Evolutionary conservation across 305 asterid species (phyloP), one percentile per base, ranked within the genome.

Genomic region (Fraxinus baroniana): DNA sequence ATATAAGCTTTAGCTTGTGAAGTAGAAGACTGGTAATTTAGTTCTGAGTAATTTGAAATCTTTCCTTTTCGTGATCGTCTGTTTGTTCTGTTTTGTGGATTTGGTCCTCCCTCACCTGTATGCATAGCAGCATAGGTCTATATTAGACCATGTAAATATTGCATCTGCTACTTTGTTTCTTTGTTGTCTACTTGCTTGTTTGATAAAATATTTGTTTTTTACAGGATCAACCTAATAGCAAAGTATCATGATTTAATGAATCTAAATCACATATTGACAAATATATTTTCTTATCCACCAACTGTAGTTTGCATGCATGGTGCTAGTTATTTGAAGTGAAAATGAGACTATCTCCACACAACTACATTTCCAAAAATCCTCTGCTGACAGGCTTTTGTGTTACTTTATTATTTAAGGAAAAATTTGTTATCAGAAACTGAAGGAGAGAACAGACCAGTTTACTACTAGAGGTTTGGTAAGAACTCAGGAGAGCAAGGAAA

Each of bases 401-500:
- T 77, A 78, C 76, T 79, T 75, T 60, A 70, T 39, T 4, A 15
- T 68, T 85, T 83, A 87, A 96, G 98, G 99, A 32, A 93, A 91
- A 86, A 92, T 96, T 88, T 97, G 80, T 44, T 96, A 96, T 88
- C 88, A 87, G 94, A 94, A 93, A 85, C 89, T 96, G 87, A 96
- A 96, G 91, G 98, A 93, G 86, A 89, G 90, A 60, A 85, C 95
- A 0, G 94, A 91, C 39, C 85, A 84, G 44, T 94, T 84, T 78
- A 80, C 33, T 35, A 85, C 87, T 12, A 91, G 94, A 89, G 98
- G 98, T 75, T 87, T 96, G 82, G 98, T 90, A 12, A 93, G 98
- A 84, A 92, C 90, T 7, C 93, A 87, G 73, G 99, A 96, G 89
- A 94, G 98, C 91, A 96, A 96, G 86, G 94, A 87, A 80, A 91